phyloP scores from a whole-genome alignment of 2,329 filamentous ascomycete genomes.

The Pseudogymnoascus sp. region DNA sequence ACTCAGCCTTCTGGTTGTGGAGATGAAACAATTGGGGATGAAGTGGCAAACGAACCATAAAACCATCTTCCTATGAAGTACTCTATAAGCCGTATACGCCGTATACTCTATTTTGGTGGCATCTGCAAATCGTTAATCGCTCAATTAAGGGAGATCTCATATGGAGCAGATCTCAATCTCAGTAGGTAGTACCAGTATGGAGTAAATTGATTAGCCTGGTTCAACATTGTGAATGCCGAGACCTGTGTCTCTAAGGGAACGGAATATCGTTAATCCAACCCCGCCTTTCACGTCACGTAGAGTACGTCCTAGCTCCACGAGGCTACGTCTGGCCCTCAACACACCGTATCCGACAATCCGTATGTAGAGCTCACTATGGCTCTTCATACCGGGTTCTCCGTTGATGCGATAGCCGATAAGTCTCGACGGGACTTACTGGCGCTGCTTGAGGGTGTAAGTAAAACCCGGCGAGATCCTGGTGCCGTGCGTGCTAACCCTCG shows the following conservation, averaged over 20 bases:
- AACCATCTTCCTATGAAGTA: neutral
- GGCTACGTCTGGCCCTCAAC: constrained; percentile 1
- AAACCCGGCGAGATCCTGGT: constrained; percentile 15
- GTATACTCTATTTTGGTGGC: neutral
- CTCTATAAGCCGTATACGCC: neutral
- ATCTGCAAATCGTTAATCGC: neutral
- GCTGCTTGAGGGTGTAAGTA: constrained; percentile 86
- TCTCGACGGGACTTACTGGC: constrained; percentile 83
- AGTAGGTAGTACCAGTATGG: neutral
- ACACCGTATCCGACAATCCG: constrained; percentile 3
- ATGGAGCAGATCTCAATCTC: constrained; percentile 1
- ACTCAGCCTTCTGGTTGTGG: neutral
- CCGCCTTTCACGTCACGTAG: constrained; percentile 7
- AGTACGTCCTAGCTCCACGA: neutral
- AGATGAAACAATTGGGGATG: neutral
- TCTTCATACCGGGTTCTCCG: constrained; percentile 64
- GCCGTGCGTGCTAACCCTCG: constrained; percentile 18
- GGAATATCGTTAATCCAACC: constrained; percentile 2
- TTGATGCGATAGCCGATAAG: constrained; percentile 69
- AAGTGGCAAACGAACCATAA: neutral
- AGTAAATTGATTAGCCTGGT: neutral
- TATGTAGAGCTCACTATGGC: constrained; percentile 56
- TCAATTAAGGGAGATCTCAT: neutral
- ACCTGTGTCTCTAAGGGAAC: neutral
- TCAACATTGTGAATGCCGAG: neutral